These are phyloP conservation scores for Amanita molliuscula DNA, from an alignment of 768 basidiomycete genomes.

Conservation along the genomic window DNA sequence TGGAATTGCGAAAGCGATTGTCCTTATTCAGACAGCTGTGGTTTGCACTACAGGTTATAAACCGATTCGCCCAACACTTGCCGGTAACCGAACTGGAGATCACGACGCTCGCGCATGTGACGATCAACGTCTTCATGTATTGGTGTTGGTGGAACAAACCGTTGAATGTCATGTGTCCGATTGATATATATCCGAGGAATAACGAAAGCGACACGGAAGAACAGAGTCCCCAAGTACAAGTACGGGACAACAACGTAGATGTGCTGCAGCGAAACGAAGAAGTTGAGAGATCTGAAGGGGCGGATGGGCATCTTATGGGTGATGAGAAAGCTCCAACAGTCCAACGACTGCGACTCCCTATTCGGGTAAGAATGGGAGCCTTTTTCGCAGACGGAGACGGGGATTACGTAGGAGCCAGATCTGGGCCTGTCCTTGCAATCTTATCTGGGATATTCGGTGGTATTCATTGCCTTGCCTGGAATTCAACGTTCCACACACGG, in stretches of 20 bases:
- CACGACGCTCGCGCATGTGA: conserved; percentile 19
- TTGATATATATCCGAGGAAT: background rate
- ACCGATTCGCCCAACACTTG: conserved; percentile 13
- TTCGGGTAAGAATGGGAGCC: background rate
- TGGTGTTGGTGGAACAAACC: conserved; percentile 26
- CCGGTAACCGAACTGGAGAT: conserved; percentile 23
- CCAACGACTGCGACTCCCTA: background rate
- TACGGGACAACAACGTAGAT: background rate
- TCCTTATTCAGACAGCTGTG: conserved; percentile 20
- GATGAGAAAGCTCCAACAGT: background rate
- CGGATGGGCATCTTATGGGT: background rate
- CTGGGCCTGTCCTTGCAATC: background rate
- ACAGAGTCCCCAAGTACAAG: background rate
- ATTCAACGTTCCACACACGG: conserved; percentile 11
- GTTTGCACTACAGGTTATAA: conserved; percentile 21
- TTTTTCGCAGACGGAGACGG: background rate
- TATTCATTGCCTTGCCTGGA: conserved; percentile 14
- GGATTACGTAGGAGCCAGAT: background rate
- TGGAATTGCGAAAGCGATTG: conserved; percentile 18
- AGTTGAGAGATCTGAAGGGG: background rate
- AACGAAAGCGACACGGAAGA: background rate
- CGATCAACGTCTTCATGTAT: conserved; percentile 17
- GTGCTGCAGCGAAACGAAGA: background rate
- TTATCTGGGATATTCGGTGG: conserved; percentile 11
- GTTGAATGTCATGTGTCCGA: conserved; percentile 9